Evolutionary conservation across 495 filamentous ascomycete genomes (phyloP).

Genomic region (Penicillium taxi): DNA sequence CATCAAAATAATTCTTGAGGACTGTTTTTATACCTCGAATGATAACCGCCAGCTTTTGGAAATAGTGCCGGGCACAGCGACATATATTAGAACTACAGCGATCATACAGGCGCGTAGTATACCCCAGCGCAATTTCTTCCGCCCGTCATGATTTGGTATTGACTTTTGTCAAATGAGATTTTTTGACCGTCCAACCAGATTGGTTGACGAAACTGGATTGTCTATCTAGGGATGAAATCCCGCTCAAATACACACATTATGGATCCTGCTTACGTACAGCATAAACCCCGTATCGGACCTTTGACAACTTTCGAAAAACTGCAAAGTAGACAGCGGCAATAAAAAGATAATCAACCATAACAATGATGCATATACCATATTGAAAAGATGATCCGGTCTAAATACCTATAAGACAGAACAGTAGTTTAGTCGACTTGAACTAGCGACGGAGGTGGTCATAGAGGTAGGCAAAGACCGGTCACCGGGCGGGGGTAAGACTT

Average conservation of each 20-base stretch:
- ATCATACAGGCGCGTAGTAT: neutral
- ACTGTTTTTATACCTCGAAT: too few species aligned
- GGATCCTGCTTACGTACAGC: too few species aligned
- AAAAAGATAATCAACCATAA: neutral
- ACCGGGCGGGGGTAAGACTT: too few species aligned
- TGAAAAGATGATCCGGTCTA: neutral
- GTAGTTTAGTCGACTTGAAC: neutral
- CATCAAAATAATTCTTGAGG: too few species aligned
- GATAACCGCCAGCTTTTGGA: constrained; percentile 1
- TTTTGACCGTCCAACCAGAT: too few species aligned
- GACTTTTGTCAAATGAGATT: too few species aligned
- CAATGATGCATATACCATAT: neutral
- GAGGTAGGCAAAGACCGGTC: too few species aligned
- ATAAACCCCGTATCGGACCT: too few species aligned
- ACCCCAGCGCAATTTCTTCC: neutral
- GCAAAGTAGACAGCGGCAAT: neutral
- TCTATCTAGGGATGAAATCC: too few species aligned
- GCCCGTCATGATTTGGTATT: neutral
- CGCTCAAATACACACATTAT: too few species aligned
- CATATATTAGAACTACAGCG: neutral
- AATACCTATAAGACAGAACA: neutral
- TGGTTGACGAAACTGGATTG: too few species aligned
- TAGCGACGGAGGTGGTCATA: too few species aligned
- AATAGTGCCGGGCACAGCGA: neutral
- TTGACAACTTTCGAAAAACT: neutral